Conservation (phyloP, 306 rosid genomes). For the Dicorynia guianensis region DNA sequence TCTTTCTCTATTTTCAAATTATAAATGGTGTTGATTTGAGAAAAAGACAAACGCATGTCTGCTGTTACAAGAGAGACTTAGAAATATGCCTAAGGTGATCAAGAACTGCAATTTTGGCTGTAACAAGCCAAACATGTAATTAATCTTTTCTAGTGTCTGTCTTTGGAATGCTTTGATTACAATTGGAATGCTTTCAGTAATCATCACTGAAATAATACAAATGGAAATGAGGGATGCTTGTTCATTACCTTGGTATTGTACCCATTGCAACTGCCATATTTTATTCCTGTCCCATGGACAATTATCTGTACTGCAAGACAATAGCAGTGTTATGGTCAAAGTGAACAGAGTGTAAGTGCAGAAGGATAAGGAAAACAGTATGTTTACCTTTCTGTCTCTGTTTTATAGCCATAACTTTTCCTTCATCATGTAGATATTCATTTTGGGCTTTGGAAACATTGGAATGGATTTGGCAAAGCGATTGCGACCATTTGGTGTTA, state of each 20-base stretch:
- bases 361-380: neutral
- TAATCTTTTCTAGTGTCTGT: slow-evolving; percentile 2
- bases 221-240: slow-evolving; percentile 6
- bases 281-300: neutral
- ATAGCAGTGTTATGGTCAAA: neutral
- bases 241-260: neutral
- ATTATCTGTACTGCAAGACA: neutral
- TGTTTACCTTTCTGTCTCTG: neutral
- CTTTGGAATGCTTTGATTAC: neutral
- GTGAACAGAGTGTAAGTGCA: neutral
- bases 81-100: slow-evolving; percentile 2
- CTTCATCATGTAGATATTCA: slow-evolving; percentile 63
- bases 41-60: neutral
- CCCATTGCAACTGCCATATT: neutral
- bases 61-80: neutral
- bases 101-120: slow-evolving; percentile 7
- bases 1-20: too few relatives aligned
- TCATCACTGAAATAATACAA: neutral
- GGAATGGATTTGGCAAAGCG: slow-evolving; percentile 83
- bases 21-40: too few relatives aligned
- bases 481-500: slow-evolving; percentile 84
- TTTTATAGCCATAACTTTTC: slow-evolving; percentile 15
- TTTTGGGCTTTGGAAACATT: slow-evolving; percentile 89
- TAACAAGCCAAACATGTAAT: neutral
- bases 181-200: slow-evolving; percentile 21